Evolutionary conservation across 2,329 filamentous ascomycete genomes (phyloP), one percentile per base, ranked within the genome.

Genomic region (Amauroascus niger): DNA sequence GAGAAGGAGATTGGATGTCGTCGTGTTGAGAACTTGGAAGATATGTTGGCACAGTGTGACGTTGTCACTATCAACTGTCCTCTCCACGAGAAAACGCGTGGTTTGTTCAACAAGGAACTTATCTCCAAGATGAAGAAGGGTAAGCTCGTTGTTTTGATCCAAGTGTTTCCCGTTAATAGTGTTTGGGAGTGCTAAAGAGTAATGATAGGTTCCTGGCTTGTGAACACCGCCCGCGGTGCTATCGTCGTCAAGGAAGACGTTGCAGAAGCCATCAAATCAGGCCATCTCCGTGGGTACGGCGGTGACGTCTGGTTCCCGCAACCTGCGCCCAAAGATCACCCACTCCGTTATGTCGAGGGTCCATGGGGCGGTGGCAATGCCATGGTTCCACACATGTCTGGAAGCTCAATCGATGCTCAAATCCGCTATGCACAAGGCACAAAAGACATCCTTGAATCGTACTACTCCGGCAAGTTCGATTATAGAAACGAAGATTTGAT

Each of bases 231-330:
- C 64, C 93, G 93, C 72, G 93, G 93, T 67, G 93, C 93, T 73
- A 98, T 98, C 69, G 90, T 98, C 64, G 91, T 97, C 76, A 97
- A 97, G 83, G 91, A 97, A 76, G 93, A 97, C 64, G 93, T 98
- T 54, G 93, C 93, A 59, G 90, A 86, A 26, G 93, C 93, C 48
- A 82, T 98, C 71, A 88, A 91, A 79, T 81, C 79, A 32, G 93
- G 93, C 66, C 90, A 97, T 73, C 69, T 75, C 59, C 70, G 73
- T 57, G 72, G 72, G 41, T 75, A 75, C 60, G 72, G 72, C 62
- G 72, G 72, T 69, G 72, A 75, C 58, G 72, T 75, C 60, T 97
- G 91, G 91, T 95, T 89, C 88, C 90, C 90, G 59, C 93, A 98
- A 80, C 93, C 93, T 64, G 93, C 93, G 20, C 90, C 90, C 67